phyloP scores from a whole-genome alignment of 1,284 basidiomycete genomes.

The Ceratobasidium sp. region DNA sequence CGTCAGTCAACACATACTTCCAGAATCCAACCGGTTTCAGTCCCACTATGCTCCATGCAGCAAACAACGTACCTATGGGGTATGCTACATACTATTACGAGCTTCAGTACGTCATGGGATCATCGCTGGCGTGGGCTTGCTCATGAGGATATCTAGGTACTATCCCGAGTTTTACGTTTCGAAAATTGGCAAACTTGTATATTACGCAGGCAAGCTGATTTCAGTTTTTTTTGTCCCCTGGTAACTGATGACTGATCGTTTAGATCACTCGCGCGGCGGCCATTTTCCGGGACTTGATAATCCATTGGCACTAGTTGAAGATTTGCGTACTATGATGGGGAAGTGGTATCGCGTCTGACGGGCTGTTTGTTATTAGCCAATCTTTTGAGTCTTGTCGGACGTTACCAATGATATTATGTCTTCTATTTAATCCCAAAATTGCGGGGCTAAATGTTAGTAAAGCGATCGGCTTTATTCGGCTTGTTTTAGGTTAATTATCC shows the following conservation, averaged over 20 bases:
- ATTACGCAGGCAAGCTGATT: neutral
- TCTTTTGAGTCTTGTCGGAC: too few species aligned
- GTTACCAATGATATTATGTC: too few species aligned
- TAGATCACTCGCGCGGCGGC: slow-evolving; percentile 1
- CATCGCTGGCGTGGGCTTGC: neutral
- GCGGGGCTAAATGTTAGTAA: too few species aligned
- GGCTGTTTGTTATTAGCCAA: too few species aligned
- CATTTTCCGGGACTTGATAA: slow-evolving; percentile 12
- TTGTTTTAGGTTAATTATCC: too few species aligned
- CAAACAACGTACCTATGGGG: neutral
- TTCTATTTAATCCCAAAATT: too few species aligned
- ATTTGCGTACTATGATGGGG: slow-evolving; percentile 4
- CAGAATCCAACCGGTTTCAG: neutral
- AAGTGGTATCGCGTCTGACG: neutral
- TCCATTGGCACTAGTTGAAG: neutral
- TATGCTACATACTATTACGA: slow-evolving; percentile 1
- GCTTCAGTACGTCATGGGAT: neutral
- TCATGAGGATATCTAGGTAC: neutral
- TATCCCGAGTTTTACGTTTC: slow-evolving; percentile 15
- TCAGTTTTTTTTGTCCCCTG: neutral
- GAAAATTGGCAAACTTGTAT: slow-evolving; percentile 1
- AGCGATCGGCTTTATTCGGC: too few species aligned
- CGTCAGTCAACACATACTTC: slow-evolving; percentile 12
- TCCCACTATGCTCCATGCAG: neutral
- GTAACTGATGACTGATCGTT: neutral